These are phyloP conservation scores for Candida neerlandica DNA, from an alignment of 1,139 yeast genomes.

Conservation along the genomic window DNA sequence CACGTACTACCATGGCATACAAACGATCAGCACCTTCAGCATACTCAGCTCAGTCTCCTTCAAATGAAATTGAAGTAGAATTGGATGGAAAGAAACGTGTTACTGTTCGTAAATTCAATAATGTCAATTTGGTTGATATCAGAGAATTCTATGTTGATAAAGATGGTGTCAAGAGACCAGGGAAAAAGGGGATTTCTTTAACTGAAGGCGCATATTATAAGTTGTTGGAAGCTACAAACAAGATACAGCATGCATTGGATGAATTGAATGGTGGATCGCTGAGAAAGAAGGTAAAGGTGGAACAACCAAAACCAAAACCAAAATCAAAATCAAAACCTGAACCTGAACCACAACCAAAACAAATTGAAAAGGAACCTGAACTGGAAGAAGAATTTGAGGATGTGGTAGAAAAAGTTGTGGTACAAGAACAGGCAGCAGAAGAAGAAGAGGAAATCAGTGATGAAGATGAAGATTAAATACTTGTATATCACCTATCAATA, in stretches of 20 bases:
- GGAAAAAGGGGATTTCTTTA: slow-evolving; percentile 81
- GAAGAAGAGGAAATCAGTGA: slow-evolving; percentile 17
- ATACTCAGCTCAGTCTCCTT: slow-evolving; percentile 7
- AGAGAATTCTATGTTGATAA: slow-evolving; percentile 76
- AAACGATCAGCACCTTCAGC: slow-evolving; percentile 10
- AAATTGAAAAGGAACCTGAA: slow-evolving; percentile 2
- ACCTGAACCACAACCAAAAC: too few species aligned
- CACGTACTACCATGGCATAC: slow-evolving; percentile 12
- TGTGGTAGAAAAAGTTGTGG: too few species aligned
- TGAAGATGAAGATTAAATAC: slow-evolving; percentile 14
- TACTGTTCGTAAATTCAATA: slow-evolving; percentile 70
- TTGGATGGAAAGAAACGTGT: slow-evolving; percentile 70
- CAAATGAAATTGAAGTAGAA: slow-evolving; percentile 23
- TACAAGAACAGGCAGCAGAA: background rate
- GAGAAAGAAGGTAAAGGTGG: slow-evolving; percentile 14
- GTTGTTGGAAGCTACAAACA: slow-evolving; percentile 53
- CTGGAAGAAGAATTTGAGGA: background rate
- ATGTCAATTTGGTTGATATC: slow-evolving; percentile 68
- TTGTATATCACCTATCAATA: background rate
- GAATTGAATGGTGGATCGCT: slow-evolving; percentile 31
- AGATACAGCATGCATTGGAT: slow-evolving; percentile 62
- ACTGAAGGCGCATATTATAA: slow-evolving; percentile 70
- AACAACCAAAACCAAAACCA: slow-evolving; percentile 13
- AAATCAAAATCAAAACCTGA: slow-evolving; percentile 7
- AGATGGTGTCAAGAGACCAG: slow-evolving; percentile 66